Conservation (phyloP, 2,329 filamentous ascomycete genomes). For the Raffaelea deltoideospora region DNA sequence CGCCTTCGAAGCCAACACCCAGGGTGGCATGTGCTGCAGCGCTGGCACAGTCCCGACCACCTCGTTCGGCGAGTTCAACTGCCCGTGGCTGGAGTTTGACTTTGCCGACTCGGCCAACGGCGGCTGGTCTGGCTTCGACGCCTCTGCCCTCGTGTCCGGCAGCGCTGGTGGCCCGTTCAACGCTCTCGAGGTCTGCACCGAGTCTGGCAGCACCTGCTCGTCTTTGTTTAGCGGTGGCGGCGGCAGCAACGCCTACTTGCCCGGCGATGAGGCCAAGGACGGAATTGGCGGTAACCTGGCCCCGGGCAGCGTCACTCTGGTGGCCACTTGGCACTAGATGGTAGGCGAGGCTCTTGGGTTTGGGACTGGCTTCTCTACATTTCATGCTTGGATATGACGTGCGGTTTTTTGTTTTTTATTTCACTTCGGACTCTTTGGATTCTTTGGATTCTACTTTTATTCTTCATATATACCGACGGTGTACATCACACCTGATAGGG, state of each 20-base stretch:
- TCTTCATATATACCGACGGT: too few species aligned
- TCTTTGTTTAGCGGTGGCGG: conserved; percentile 15
- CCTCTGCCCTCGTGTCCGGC: conserved; percentile 31
- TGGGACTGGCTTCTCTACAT: conserved; percentile 27
- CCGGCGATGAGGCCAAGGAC: conserved; percentile 17
- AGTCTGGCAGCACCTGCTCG: conserved; percentile 15
- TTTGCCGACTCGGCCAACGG: conserved; percentile 27
- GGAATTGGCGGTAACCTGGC: conserved; percentile 20
- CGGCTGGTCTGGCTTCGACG: conserved; percentile 35
- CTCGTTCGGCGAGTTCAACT: conserved; percentile 23
- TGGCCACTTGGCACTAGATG: conserved; percentile 7
- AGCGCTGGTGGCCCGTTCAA: conserved; percentile 19
- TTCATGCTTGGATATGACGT: too few species aligned
- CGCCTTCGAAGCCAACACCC: conserved; percentile 29
- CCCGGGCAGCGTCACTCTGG: conserved; percentile 10
- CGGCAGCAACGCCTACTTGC: conserved; percentile 19
- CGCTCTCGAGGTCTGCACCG: conserved; percentile 24
- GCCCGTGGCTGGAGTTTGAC: conserved; percentile 36
- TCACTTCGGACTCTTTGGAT: too few species aligned
- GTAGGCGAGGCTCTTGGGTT: conserved; percentile 41
- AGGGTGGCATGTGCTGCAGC: conserved; percentile 32
- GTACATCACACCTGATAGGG: too few species aligned
- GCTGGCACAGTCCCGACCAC: conserved; percentile 19
- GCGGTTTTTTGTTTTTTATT: too few species aligned
- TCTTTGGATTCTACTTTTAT: too few species aligned